These are phyloP conservation scores for Clarkia xantiana DNA, from an alignment of 345 rosid genomes.

Conservation along the genomic window DNA sequence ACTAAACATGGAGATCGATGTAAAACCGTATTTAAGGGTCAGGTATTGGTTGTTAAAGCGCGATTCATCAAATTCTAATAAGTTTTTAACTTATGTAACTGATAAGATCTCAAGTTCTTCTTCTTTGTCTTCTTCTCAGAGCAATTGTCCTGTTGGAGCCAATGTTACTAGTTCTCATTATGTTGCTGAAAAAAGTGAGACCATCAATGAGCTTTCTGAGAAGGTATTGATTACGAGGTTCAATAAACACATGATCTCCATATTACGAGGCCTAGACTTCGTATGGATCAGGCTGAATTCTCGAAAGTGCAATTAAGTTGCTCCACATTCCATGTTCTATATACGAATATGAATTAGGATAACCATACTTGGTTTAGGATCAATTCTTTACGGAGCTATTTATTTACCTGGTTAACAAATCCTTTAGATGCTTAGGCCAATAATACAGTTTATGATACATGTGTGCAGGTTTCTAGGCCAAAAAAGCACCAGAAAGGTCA, in stretches of 20 bases:
- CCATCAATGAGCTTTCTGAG: constrained; percentile 13
- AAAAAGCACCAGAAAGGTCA: constrained; percentile 33
- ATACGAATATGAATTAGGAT: no score
- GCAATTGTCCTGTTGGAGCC: constrained; percentile 11
- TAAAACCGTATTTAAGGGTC: constrained; percentile 22
- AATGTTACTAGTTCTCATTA: constrained; percentile 12
- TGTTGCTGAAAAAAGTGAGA: constrained; percentile 12
- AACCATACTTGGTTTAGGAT: no score
- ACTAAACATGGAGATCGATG: constrained; percentile 22
- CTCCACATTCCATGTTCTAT: no score
- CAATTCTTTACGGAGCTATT: no score
- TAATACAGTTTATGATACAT: constrained; percentile 4
- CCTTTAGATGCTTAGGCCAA: no score
- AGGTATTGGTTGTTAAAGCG: constrained; percentile 28
- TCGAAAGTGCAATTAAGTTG: no score
- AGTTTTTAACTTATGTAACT: neutral
- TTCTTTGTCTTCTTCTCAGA: constrained; percentile 8
- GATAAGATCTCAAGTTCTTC: neutral
- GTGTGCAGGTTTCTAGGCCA: constrained; percentile 36
- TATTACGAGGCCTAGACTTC: no score
- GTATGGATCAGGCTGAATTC: no score
- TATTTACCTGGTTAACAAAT: no score
- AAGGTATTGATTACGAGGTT: constrained; percentile 23
- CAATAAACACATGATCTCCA: neutral
- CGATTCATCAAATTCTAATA: no score